phyloP scores from a whole-genome alignment of 2,329 filamentous ascomycete genomes.

The Geosmithia putterillii region DNA sequence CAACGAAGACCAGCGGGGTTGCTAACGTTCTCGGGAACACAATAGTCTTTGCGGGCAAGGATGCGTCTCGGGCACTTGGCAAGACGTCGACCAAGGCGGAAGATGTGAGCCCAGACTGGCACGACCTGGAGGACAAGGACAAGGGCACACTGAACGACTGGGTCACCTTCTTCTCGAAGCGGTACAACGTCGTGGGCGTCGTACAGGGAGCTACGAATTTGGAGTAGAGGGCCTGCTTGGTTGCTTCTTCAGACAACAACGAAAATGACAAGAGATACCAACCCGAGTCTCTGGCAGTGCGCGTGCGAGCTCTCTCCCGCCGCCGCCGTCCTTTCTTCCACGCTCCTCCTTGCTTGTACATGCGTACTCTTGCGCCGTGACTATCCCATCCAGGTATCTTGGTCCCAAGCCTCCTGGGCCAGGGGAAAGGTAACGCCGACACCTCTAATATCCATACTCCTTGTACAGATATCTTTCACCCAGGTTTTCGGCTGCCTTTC shows the following conservation, averaged over 20 bases:
- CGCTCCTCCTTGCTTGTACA: neutral
- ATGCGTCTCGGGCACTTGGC: slow-evolving; percentile 83
- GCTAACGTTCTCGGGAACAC: neutral
- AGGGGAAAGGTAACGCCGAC: too few relatives aligned
- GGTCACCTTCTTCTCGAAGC: slow-evolving; percentile 92
- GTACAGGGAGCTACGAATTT: slow-evolving; percentile 49
- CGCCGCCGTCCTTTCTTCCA: too few relatives aligned
- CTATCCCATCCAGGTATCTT: too few relatives aligned
- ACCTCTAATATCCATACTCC: too few relatives aligned
- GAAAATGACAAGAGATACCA: neutral
- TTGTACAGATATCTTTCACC: too few relatives aligned
- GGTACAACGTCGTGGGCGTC: slow-evolving; percentile 79
- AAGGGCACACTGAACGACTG: slow-evolving; percentile 80
- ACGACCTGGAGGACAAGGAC: slow-evolving; percentile 72
- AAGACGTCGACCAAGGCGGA: slow-evolving; percentile 77
- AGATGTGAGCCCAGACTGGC: slow-evolving; percentile 74
- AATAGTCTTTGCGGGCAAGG: slow-evolving; percentile 87
- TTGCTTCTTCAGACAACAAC: neutral
- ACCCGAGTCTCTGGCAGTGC: neutral
- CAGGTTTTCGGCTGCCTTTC: too few relatives aligned
- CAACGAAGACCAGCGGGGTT: too few relatives aligned
- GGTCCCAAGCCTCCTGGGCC: too few relatives aligned
- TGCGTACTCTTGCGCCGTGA: too few relatives aligned
- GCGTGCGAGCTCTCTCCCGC: too few relatives aligned
- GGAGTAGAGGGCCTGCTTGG: slow-evolving; percentile 11